Evolutionary conservation across 805 yeast genomes (phyloP).

Genomic region (Danielozyma ontarioensis): DNA sequence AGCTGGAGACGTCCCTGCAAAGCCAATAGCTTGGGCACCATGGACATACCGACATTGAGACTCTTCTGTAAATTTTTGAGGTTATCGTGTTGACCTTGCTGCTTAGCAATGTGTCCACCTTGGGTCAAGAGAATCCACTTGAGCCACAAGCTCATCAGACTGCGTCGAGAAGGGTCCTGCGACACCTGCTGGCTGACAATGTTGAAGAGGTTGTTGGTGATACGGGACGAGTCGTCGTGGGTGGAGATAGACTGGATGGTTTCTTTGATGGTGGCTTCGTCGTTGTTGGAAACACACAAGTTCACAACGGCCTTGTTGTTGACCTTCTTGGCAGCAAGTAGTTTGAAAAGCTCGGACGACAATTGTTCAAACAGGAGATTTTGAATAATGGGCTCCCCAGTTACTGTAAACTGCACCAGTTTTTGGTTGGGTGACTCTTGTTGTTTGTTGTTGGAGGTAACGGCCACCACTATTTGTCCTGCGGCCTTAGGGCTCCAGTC

Average conservation of each 20-base stretch:
- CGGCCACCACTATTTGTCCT: conserved; percentile 7
- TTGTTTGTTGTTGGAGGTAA: conserved; percentile 23
- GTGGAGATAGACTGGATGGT: conserved; percentile 22
- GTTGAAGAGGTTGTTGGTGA: conserved; percentile 19
- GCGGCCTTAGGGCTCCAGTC: conserved; percentile 6
- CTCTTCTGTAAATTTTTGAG: conserved; percentile 55
- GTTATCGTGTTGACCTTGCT: conserved; percentile 48
- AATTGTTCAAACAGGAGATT: conserved; percentile 21
- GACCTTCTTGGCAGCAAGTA: conserved; percentile 7
- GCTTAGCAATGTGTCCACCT: conserved; percentile 56
- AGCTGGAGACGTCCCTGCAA: conserved; percentile 83
- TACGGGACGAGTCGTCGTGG: conserved; percentile 22
- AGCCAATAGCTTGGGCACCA: conserved; percentile 64
- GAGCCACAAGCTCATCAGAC: conserved; percentile 55
- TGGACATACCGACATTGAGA: conserved; percentile 49
- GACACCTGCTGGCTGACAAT: conserved; percentile 24
- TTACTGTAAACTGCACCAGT: conserved; percentile 10
- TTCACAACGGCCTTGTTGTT: conserved; percentile 12
- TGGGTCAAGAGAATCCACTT: conserved; percentile 73
- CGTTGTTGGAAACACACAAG: conserved; percentile 24
- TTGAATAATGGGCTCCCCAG: conserved; percentile 15
- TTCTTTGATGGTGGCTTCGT: conserved; percentile 26
- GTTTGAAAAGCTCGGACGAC: conserved; percentile 9
- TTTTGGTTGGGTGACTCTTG: conserved; percentile 8
- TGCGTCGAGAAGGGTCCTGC: conserved; percentile 19